Conservation (phyloP, 2,329 filamentous ascomycete genomes). For the Cadophora sp. region DNA sequence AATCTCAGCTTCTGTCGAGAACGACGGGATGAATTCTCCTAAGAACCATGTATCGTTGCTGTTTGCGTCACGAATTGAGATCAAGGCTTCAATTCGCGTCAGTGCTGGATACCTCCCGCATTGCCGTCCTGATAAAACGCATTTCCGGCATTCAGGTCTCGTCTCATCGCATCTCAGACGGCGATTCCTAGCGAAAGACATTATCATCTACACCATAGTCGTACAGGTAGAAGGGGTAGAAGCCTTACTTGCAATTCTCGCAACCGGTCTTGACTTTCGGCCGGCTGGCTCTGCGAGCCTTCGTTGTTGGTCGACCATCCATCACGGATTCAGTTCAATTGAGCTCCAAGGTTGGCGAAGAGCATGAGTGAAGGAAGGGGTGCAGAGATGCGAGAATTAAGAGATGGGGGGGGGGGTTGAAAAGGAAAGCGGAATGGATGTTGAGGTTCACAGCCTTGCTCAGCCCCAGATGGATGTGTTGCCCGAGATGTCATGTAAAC, state of each 20-base stretch:
- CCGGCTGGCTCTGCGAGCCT: neutral
- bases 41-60: too few relatives aligned
- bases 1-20: too few relatives aligned
- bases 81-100: too few relatives aligned
- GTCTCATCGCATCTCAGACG: neutral
- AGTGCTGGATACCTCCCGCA: neutral
- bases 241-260: neutral
- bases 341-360: neutral
- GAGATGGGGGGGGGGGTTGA: neutral
- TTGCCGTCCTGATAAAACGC: neutral
- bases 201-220: too few relatives aligned
- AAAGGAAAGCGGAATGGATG: neutral
- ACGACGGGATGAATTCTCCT: too few relatives aligned
- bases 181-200: neutral
- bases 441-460: neutral
- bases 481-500: conserved; percentile 1
- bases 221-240: too few relatives aligned
- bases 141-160: neutral
- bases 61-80: too few relatives aligned
- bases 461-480: neutral
- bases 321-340: neutral
- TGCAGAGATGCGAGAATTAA: neutral
- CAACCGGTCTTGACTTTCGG: neutral
- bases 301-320: neutral
- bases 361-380: too few relatives aligned